phyloP scores from a whole-genome alignment of 495 filamentous ascomycete genomes.

The Chlorociboria aeruginascens region DNA sequence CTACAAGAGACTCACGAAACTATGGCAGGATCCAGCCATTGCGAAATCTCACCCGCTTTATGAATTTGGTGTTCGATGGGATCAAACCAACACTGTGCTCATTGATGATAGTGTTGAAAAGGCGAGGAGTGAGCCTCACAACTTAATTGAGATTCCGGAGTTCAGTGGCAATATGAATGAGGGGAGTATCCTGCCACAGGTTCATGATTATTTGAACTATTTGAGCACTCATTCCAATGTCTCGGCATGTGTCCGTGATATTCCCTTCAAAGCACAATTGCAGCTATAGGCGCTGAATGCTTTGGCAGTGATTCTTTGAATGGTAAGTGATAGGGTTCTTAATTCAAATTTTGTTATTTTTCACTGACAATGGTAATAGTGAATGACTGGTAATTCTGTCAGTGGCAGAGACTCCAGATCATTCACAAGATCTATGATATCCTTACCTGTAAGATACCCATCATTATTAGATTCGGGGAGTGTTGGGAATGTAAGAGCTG shows the following conservation, averaged over 20 bases:
- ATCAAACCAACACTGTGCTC: conserved; percentile 77
- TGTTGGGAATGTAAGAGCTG: neutral
- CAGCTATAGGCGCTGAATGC: neutral
- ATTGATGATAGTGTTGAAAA: conserved; percentile 78
- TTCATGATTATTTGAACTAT: conserved; percentile 36
- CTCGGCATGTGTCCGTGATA: conserved; percentile 29
- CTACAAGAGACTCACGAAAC: conserved; percentile 65
- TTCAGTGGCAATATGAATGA: conserved; percentile 41
- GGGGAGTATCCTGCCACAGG: conserved; percentile 28
- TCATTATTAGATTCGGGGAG: neutral
- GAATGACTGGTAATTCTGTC: neutral
- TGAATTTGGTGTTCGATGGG: conserved; percentile 38
- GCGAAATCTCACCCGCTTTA: conserved; percentile 34
- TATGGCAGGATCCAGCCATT: conserved; percentile 56
- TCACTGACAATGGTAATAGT: neutral
- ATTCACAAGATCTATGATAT: neutral
- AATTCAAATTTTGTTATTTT: neutral
- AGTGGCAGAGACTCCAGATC: neutral
- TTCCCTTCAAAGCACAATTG: conserved; percentile 8
- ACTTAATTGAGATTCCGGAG: conserved; percentile 69
- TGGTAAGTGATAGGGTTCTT: too few species aligned
- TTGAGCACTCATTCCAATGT: conserved; percentile 31
- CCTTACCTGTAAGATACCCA: conserved; percentile 7
- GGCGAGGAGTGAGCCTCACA: conserved; percentile 70
- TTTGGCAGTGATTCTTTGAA: neutral